phyloP scores from a whole-genome alignment of 1,284 basidiomycete genomes.

The Cutaneotrichosporon cyanovorans region DNA sequence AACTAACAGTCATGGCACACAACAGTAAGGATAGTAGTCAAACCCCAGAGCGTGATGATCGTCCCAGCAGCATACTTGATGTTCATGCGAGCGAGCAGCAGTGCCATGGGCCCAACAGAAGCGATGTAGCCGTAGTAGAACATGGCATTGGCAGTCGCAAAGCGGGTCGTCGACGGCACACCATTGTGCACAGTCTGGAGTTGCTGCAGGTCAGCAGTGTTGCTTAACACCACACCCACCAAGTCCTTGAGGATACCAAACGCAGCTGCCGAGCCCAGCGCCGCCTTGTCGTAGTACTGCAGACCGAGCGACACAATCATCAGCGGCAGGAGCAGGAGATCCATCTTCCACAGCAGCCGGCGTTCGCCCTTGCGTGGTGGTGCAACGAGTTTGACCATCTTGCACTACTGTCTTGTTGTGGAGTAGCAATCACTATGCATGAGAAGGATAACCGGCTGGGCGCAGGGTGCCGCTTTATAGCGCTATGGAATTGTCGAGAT shows the following conservation, averaged over 20 bases:
- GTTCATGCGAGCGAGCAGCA: constrained; percentile 48
- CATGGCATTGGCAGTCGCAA: constrained; percentile 41
- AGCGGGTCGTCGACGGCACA: constrained; percentile 37
- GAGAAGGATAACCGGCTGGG: no score
- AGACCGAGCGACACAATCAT: constrained; percentile 48
- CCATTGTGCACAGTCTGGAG: constrained; percentile 37
- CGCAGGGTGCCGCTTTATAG: no score
- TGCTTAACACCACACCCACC: constrained; percentile 8
- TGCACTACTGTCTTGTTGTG: no score
- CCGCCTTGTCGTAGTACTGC: constrained; percentile 50
- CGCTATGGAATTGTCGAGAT: no score
- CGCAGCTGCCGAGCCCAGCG: constrained; percentile 48
- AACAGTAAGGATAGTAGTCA: constrained; percentile 48
- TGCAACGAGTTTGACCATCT: no score
- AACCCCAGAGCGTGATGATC: constrained; percentile 47
- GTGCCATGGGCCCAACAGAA: constrained; percentile 46
- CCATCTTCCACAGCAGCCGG: constrained; percentile 35
- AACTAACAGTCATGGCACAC: constrained; percentile 34
- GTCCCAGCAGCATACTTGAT: constrained; percentile 39
- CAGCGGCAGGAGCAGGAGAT: constrained; percentile 44
- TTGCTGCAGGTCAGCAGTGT: constrained; percentile 10
- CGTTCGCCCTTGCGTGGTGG: constrained; percentile 6
- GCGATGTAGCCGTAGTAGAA: constrained; percentile 52
- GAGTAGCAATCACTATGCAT: no score
- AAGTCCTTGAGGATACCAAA: constrained; percentile 50